A percentile compares a stretch with the other conserved stretches of the same genome.
Conservation (phyloP, 2,329 filamentous ascomycete species). For the Didymella segeticola region DNA sequence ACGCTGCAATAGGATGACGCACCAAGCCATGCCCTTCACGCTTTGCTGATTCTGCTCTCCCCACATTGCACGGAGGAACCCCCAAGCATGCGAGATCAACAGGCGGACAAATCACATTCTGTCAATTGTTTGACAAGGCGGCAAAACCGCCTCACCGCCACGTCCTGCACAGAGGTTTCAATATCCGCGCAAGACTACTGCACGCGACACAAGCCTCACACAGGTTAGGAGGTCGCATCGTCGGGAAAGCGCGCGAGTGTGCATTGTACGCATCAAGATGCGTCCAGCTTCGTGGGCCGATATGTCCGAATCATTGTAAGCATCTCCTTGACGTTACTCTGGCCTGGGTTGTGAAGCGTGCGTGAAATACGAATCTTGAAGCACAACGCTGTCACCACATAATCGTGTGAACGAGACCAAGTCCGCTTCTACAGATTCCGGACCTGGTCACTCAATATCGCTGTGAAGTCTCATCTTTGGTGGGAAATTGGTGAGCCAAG, state of each 20-base stretch:
- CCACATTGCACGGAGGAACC: conserved; percentile 14
- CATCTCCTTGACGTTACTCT: not conserved
- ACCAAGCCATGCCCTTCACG: conserved; percentile 9
- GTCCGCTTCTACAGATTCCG: not conserved
- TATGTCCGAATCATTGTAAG: conserved; percentile 1
- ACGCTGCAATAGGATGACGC: conserved; percentile 19
- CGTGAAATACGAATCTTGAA: too few relatives aligned
- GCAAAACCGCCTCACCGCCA: conserved; percentile 18
- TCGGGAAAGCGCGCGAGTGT: not conserved
- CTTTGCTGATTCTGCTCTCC: conserved; percentile 17
- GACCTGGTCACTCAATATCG: not conserved
- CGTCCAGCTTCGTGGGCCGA: not conserved
- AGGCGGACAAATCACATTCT: conserved; percentile 14
- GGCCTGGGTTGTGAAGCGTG: too few relatives aligned
- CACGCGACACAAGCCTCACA: conserved; percentile 9
- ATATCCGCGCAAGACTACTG: conserved; percentile 12
- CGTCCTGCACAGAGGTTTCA: not conserved
- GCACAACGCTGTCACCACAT: too few relatives aligned
- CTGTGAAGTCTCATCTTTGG: not conserved
- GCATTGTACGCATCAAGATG: not conserved
- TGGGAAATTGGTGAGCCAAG: conserved; percentile 5
- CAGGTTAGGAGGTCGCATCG: not conserved
- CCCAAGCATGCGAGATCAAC: conserved; percentile 14
- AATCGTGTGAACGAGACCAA: too few relatives aligned
- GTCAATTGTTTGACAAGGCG: conserved; percentile 11